Conservation (phyloP, 306 rosid genomes). For the Cicer arietinum region DNA sequence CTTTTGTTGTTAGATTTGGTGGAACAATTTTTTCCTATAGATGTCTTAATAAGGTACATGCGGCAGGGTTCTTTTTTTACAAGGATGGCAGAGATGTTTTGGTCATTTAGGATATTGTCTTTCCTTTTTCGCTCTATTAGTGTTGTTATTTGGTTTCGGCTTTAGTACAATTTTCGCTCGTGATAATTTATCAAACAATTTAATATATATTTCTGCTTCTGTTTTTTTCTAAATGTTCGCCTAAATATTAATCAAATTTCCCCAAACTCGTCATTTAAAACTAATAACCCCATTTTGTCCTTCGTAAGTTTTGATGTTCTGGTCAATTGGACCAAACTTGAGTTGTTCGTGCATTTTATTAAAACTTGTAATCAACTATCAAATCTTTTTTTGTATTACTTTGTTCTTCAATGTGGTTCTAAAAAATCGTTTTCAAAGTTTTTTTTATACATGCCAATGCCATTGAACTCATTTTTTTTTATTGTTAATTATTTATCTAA, state of each 20-base stretch:
- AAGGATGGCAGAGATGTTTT: slow-evolving; percentile 49
- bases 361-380: not conserved
- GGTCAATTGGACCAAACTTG: no score
- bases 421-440: not conserved
- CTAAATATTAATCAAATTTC: not conserved
- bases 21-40: slow-evolving; percentile 51
- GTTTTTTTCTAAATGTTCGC: not conserved
- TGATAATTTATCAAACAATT: not conserved
- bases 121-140: not conserved
- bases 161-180: not conserved
- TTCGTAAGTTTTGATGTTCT: no score
- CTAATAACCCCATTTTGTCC: not conserved
- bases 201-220: not conserved
- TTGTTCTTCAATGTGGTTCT: not conserved
- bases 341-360: no score
- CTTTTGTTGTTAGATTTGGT: slow-evolving; percentile 53
- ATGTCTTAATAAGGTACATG: slow-evolving; percentile 61
- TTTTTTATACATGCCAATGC: not conserved
- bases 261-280: not conserved
- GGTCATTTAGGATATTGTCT: slow-evolving; percentile 6
- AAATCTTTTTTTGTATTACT: not conserved
- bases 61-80: slow-evolving; percentile 49
- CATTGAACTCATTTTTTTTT: not conserved
- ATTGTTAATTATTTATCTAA: no score
- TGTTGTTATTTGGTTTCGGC: slow-evolving; percentile 14